phyloP scores from a whole-genome alignment of 306 rosid genomes.

The Glycine latifolia region DNA sequence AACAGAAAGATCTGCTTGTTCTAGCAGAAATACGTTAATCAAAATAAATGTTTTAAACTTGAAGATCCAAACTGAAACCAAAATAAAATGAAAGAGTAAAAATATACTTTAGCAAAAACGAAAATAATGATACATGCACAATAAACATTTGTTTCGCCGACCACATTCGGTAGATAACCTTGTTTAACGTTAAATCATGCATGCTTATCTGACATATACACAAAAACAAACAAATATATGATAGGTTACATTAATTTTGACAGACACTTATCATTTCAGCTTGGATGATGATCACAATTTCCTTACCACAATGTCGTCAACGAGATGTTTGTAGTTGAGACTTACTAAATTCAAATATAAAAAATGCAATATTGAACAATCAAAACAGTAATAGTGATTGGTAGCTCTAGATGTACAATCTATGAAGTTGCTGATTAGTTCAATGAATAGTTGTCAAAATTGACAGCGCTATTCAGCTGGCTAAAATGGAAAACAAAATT shows the following conservation, averaged over 20 bases:
- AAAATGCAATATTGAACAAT: conserved; percentile 19
- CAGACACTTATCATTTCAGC: conserved; percentile 2
- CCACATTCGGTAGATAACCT: too few relatives aligned
- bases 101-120: too few relatives aligned
- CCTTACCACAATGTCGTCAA: conserved; percentile 10
- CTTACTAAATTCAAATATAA: conserved; percentile 30
- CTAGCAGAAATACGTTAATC: too few relatives aligned
- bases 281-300: conserved; percentile 33
- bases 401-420: conserved; percentile 60
- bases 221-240: too few relatives aligned
- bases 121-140: too few relatives aligned
- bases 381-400: conserved; percentile 39
- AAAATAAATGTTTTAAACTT: too few relatives aligned
- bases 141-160: too few relatives aligned
- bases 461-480: conserved; percentile 59
- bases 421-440: conserved; percentile 41
- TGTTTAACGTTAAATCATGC: too few relatives aligned
- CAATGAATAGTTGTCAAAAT: conserved; percentile 51
- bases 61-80: too few relatives aligned
- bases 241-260: neutral
- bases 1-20: too few relatives aligned
- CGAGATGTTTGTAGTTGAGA: conserved; percentile 22
- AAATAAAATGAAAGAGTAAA: too few relatives aligned
- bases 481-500: conserved; percentile 65
- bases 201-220: too few relatives aligned